These are phyloP conservation scores for Yamadazyma taylorii DNA, from an alignment of 1,139 yeast genomes.

Conservation along the genomic window DNA sequence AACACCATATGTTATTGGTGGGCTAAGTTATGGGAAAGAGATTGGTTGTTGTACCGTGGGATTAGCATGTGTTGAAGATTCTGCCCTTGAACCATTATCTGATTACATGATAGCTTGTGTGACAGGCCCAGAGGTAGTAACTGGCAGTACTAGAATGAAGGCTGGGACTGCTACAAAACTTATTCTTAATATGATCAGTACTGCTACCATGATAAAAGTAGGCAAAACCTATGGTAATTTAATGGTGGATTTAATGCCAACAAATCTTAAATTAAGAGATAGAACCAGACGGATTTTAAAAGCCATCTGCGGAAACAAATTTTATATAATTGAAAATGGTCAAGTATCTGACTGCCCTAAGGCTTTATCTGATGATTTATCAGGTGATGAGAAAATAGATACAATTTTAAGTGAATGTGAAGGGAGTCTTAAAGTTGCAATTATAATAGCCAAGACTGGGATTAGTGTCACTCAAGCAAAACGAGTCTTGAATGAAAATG, in stretches of 20 bases:
- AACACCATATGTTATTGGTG: constrained; percentile 12
- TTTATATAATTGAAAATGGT: not conserved
- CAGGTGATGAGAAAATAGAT: constrained; percentile 5
- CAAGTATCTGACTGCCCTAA: not conserved
- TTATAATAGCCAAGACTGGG: constrained; percentile 8
- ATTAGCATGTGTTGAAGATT: constrained; percentile 10
- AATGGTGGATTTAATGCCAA: constrained; percentile 11
- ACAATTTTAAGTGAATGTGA: constrained; percentile 4
- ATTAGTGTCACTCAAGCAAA: constrained; percentile 6
- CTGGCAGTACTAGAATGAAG: constrained; percentile 12
- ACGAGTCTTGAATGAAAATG: not conserved
- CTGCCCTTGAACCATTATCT: constrained; percentile 6
- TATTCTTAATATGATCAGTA: constrained; percentile 10
- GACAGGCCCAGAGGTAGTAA: constrained; percentile 10
- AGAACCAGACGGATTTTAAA: constrained; percentile 10
- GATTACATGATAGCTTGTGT: constrained; percentile 10
- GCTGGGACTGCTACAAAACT: constrained; percentile 12
- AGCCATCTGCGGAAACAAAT: constrained; percentile 6
- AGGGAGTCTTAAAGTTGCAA: constrained; percentile 6
- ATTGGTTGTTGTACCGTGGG: constrained; percentile 10
- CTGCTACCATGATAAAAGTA: constrained; percentile 9
- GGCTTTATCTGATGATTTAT: constrained; percentile 2
- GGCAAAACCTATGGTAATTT: constrained; percentile 13
- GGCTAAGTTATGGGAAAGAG: constrained; percentile 6
- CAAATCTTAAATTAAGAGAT: constrained; percentile 8